Evolutionary conservation across 305 asterid genomes (phyloP), one percentile per base, ranked within the genome.

Genomic region (Fraxinus nigra): DNA sequence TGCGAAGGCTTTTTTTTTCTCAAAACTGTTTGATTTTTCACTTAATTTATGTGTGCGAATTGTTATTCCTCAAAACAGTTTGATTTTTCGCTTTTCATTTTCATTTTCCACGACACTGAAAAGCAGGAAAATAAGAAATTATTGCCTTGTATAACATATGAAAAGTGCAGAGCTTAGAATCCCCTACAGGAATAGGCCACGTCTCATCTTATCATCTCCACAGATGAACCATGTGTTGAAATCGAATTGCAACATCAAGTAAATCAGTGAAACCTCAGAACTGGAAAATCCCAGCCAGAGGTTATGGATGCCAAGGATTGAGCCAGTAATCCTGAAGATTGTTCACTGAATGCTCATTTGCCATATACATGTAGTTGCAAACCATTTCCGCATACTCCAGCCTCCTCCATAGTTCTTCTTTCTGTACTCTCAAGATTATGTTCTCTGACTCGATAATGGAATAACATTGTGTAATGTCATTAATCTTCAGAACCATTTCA

Each of bases 401-500:
- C 74, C 73, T 65, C 28, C 18, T 26, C 16, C 35, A 26, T 13
- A 26, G 35, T 67, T 28, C 74, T 26, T 65, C 73, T 67, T 67
- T 67, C 37, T 67, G 74, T 67, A 26, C 74, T 28, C 37, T 67
- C 18, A 67, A 67, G 37, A 67, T 67, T 28, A 24, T 67, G 74
- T 67, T 67, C 74, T 67, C 74, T 5, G 73, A 65, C 28, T 65
- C 73, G 5, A 67, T 35, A 67, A 11, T 67, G 37, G 37, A 9
- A 11, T 79, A 81, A 0, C 82, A 61, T 8, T 70, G 77, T 11
- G 75, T 76, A 51, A 85, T 78, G 24, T 89, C 88, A 0, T 76
- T 51, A 4, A 85, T 84, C 59, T 82, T 86, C 56, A n/a, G 73
- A 61, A 34, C 67, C 20, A 82, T 75, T 51, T 85, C 87, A 16